phyloP scores from a whole-genome alignment of 148 eudicot genomes.

The Cornus controversa region DNA sequence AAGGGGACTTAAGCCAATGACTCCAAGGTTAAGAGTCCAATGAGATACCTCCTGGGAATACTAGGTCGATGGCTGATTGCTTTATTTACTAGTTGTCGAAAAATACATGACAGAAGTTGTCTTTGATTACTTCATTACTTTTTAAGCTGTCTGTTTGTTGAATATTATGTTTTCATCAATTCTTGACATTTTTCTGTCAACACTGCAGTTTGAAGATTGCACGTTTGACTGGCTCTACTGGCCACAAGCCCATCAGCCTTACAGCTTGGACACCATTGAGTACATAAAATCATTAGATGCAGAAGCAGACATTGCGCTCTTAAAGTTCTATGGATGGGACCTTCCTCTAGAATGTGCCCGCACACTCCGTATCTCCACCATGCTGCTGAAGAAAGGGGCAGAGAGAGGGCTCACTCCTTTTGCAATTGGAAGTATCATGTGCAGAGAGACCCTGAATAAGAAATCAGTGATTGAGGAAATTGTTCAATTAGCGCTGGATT shows the following conservation, averaged over 20 bases:
- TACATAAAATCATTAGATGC: slow-evolving; percentile 79
- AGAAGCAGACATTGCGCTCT: slow-evolving; percentile 69
- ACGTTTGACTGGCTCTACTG: slow-evolving; percentile 89
- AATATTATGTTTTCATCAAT: not conserved
- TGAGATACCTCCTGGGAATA: too few species aligned
- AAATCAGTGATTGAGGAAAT: slow-evolving; percentile 69
- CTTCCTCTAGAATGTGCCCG: slow-evolving; percentile 61
- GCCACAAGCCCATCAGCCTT: slow-evolving; percentile 76
- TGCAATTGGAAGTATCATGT: slow-evolving; percentile 75
- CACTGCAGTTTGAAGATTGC: slow-evolving; percentile 73
- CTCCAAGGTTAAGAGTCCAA: too few species aligned
- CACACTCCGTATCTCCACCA: slow-evolving; percentile 65
- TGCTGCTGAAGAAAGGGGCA: slow-evolving; percentile 76
- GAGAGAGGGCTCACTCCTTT: slow-evolving; percentile 64
- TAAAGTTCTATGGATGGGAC: slow-evolving; percentile 74
- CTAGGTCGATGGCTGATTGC: too few species aligned
- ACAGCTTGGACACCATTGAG: slow-evolving; percentile 45
- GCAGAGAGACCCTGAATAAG: slow-evolving; percentile 56
- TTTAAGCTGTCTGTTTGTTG: too few species aligned
- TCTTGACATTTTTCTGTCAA: not conserved
- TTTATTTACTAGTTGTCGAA: too few species aligned
- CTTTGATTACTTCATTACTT: not conserved
- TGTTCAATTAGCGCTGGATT: slow-evolving; percentile 57
- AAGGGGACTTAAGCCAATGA: too few species aligned
- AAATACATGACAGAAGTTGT: too few species aligned